Base-by-base conservation (phyloP, 257 asterid genomes). In the Oldenlandia corymbosa region DNA sequence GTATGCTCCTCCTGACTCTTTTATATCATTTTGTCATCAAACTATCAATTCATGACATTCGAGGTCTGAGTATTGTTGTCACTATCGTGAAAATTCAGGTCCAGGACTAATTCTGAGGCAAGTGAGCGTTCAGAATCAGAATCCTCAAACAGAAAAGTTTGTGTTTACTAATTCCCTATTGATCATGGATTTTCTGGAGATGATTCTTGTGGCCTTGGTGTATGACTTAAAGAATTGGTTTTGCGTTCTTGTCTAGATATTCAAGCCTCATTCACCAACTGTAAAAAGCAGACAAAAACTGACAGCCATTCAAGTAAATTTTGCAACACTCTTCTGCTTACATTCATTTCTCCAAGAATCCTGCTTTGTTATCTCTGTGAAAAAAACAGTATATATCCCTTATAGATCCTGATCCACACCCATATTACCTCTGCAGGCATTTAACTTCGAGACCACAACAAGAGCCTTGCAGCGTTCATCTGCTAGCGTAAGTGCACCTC, bases 81-180 rank as follows among this genome's bases (percentile, higher is more conserved):
- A n/a, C 27, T 47, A 26, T 34, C 61, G 37, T 59, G 27, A 60
- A 58, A 51, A 62, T 75, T 59, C 86, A 88, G 91, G 76, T 78
- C 90, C 68, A 87, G 79, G 79, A 74, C 67, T 58, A 81, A 78
- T 58, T 73, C 74, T 59, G 78, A 68, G n/a, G 65, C 88, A 56
- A 83, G 78, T 49, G 93, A 73, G 68, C 64, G 55, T 37, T 80
- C 74, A 34, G 80, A 78, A 71, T 66, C 54, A 60, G 79, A 72
- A 62, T 69, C 90, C 14, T 59, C 67, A 67, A 86, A 76, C 80
- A 85, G 47, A 82, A 89, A 87, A 70, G 98, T 88, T 64, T 50
- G 94, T 85, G 75, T 48, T 66, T 68, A 11, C 12, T 27, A 11
- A 11, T 5, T 24, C 20, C 17, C 42, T 26, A 53, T 23, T 42